phyloP scores from a whole-genome alignment of 78 protist genomes.

The Speleostelium caveatum region DNA sequence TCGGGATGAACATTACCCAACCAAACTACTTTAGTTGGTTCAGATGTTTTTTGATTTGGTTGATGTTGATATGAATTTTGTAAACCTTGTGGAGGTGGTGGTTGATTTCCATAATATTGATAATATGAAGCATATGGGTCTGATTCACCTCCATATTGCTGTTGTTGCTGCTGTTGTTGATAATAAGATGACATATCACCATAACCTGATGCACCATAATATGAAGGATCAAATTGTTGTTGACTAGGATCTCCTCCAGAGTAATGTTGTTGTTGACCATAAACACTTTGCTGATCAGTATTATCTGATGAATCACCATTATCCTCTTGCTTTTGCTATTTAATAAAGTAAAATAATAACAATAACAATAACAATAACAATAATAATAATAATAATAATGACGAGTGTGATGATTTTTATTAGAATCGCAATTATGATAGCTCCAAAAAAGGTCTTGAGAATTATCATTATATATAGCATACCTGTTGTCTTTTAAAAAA shows the following conservation, averaged over 20 bases:
- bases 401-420: too few species aligned
- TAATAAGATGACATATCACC: not conserved
- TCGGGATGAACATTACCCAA: conserved; percentile 65
- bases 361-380: too few species aligned
- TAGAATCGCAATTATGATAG: too few species aligned
- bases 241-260: not conserved
- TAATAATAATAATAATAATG: too few species aligned
- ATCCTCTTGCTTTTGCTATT: too few species aligned
- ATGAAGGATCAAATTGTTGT: not conserved
- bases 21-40: conserved; percentile 74
- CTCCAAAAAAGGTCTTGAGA: too few species aligned
- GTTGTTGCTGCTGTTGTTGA: conserved; percentile 21
- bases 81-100: not conserved
- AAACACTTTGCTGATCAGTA: not conserved
- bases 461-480: too few species aligned
- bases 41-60: not conserved
- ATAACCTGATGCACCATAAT: conserved; percentile 6
- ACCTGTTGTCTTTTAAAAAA: conserved; percentile 47
- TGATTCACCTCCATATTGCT: not conserved
- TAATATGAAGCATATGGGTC: not conserved
- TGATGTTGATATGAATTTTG: conserved; percentile 8
- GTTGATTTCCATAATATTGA: not conserved
- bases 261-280: not conserved
- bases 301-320: not conserved
- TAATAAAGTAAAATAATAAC: too few species aligned